Evolutionary conservation across 2,329 filamentous ascomycete genomes (phyloP), one percentile per base, ranked within the genome.

Genomic region (Microdochium paspali): DNA sequence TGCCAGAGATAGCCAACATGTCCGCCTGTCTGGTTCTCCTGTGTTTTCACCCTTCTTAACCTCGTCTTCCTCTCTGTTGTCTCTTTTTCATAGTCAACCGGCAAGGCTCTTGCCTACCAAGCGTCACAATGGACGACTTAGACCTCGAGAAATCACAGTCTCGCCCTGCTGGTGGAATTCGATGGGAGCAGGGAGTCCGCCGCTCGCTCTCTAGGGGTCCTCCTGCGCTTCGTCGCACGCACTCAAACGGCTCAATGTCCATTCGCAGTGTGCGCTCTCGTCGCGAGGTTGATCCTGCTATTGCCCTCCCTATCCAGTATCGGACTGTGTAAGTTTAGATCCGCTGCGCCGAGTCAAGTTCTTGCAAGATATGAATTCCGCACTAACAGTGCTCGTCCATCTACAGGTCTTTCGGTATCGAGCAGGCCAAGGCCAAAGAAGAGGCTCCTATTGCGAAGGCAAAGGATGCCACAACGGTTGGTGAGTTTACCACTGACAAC

Each of bases 301-400:
- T 67, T 13, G 64, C 62, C 3, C 60, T 77, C 44, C 74, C 74
- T n/a, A 74, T 77, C 46, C 71, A 76, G 51, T 79, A 78, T 55
- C 71, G 74, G 42, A 77, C 73, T 3, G 61, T 77, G 64, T 77
- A 68, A 68, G 68, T 46, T 3, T 12, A 30, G n/a, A 28, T 24
- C 9, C 9, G 26, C 12, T 15, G 18, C 20, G 39, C 20, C 9
- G 18, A 15, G n/a, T 13, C 23, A 21, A 26, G 21, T 4, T 20
- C 35, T 24, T 10, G 1, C 20, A 21, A 18, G 4, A 24, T 32
- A 21, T 10, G 39, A 23, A 47, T 21, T 15, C 20, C 31, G 18
- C 10, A 18, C 21, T 54, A 15, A 24, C 24, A 24, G 18, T 25
- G 23, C 18, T 9, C 35, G 10, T 20, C 10, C 15, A 15, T 10